These are phyloP conservation scores for Ophiocordyceps sinensis DNA, from an alignment of 2,329 filamentous ascomycete species.

Conservation along the genomic window DNA sequence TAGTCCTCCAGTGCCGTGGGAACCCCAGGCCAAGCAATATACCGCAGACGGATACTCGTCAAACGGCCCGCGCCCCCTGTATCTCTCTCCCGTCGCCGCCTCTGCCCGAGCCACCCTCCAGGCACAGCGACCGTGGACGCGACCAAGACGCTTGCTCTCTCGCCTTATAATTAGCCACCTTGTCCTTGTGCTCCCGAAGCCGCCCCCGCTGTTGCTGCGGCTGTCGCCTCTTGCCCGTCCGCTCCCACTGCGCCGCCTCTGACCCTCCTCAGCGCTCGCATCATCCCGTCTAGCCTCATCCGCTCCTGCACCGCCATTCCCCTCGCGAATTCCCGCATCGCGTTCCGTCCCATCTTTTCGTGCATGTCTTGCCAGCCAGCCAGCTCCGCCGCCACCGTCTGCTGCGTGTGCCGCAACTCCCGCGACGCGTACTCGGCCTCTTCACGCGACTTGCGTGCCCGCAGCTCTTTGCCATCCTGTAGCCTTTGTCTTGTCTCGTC, in stretches of 20 bases:
- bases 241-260: slow-evolving; percentile 7
- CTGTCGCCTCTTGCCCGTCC: neutral
- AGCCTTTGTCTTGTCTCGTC: slow-evolving; percentile 77
- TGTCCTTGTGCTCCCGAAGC: neutral
- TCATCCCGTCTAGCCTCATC: slow-evolving; percentile 66
- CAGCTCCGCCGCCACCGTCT: slow-evolving; percentile 80
- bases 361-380: slow-evolving; percentile 91
- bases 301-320: slow-evolving; percentile 69
- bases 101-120: no score
- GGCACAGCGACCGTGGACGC: no score
- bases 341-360: slow-evolving; percentile 58
- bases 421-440: slow-evolving; percentile 63
- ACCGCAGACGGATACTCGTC: no score
- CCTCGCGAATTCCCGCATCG: slow-evolving; percentile 61
- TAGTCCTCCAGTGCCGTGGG: no score
- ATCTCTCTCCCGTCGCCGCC: no score
- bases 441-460: slow-evolving; percentile 51
- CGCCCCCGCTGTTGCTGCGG: neutral
- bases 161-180: neutral
- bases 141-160: neutral
- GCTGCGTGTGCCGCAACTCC: slow-evolving; percentile 83
- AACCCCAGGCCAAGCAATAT: no score
- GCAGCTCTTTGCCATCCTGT: slow-evolving; percentile 72
- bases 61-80: no score
- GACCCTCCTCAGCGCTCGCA: slow-evolving; percentile 58